Percentiles rank a stretch among this genome's conserved stretches.
These are phyloP conservation scores for Rosa hybrid DNA, from an alignment of 331 rosid genomes.

Conservation along the genomic window DNA sequence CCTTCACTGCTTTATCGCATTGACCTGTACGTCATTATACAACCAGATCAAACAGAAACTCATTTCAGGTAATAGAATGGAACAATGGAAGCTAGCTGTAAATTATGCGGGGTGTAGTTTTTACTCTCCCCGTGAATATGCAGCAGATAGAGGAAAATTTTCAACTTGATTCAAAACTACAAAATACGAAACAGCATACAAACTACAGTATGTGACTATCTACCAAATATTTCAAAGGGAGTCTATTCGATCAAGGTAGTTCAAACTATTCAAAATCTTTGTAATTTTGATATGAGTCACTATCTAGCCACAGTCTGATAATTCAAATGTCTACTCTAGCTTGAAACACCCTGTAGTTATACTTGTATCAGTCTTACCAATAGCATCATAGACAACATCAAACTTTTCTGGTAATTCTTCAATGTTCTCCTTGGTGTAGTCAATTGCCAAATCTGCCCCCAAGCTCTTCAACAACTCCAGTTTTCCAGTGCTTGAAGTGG, in stretches of 20 bases:
- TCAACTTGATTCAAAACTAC: neutral
- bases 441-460: slow-evolving; percentile 89
- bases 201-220: neutral
- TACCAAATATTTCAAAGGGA: neutral
- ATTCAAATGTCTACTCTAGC: neutral
- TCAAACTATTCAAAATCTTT: neutral
- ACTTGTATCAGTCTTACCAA: slow-evolving; percentile 54
- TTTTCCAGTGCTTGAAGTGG: slow-evolving; percentile 82
- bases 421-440: slow-evolving; percentile 81
- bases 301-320: neutral
- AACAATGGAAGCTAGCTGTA: neutral
- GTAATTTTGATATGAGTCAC: neutral
- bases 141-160: neutral
- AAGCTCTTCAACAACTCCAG: slow-evolving; percentile 78
- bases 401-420: slow-evolving; percentile 86
- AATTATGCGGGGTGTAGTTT: neutral
- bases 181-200: neutral
- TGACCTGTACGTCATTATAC: slow-evolving; percentile 60
- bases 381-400: slow-evolving; percentile 87
- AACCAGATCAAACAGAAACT: neutral
- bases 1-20: slow-evolving; percentile 91
- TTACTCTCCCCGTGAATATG: neutral
- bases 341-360: neutral
- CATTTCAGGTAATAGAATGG: neutral
- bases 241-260: neutral